These are phyloP conservation scores for Trichoderma simmonsii DNA, from an alignment of 2,329 filamentous ascomycete species.

Conservation along the genomic window DNA sequence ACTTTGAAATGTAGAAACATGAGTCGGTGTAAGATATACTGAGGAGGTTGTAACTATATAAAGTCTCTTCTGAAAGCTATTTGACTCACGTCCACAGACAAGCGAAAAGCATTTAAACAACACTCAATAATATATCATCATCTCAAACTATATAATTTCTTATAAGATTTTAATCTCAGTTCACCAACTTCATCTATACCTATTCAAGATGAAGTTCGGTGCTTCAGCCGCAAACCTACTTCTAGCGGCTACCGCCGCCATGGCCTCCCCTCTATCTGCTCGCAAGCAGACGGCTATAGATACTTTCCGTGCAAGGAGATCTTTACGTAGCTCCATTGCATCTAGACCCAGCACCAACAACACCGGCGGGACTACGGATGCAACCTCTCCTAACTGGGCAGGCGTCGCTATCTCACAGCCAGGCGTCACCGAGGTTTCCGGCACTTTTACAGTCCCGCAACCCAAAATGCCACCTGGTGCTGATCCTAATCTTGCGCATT, in stretches of 20 bases:
- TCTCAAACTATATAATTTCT: not conserved
- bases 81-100: not conserved
- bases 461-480: not conserved
- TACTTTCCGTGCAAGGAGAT: not conserved
- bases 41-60: not conserved
- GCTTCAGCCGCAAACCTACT: not conserved
- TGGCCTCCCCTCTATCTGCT: not conserved
- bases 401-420: not conserved
- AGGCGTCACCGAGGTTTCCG: not conserved
- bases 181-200: not conserved
- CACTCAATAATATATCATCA: not conserved
- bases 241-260: not conserved
- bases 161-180: not conserved
- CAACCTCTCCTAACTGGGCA: not conserved
- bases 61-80: not conserved
- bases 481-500: not conserved
- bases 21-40: not conserved
- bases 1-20: not conserved
- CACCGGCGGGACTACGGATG: not conserved
- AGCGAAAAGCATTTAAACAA: not conserved
- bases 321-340: not conserved
- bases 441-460: conserved; percentile 3
- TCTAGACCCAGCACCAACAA: not conserved
- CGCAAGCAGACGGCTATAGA: conserved; percentile 8
- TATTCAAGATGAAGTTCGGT: not conserved